These are phyloP conservation scores for Arachis hypogaea DNA, from an alignment of 306 rosid species.

Conservation along the genomic window DNA sequence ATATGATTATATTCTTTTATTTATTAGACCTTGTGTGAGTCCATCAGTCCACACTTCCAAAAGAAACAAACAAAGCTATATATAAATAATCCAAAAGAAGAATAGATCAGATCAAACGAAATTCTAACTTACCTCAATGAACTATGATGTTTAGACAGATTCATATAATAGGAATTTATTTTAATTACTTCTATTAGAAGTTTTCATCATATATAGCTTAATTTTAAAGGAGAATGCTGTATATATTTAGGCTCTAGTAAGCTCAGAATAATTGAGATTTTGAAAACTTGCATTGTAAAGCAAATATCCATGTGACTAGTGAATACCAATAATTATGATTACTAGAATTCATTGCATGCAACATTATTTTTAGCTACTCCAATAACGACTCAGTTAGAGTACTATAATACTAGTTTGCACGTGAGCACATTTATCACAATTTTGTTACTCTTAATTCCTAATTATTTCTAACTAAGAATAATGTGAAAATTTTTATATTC, in stretches of 20 bases:
- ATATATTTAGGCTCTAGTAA: no score
- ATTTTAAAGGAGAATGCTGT: no score
- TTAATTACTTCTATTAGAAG: background rate
- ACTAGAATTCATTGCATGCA: conserved; percentile 10
- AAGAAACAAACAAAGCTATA: conserved; percentile 3
- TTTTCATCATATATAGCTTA: background rate
- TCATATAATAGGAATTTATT: conserved; percentile 12
- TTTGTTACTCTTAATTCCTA: no score
- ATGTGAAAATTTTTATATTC: no score
- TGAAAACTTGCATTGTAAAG: no score
- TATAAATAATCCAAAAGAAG: conserved; percentile 14
- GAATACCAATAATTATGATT: background rate
- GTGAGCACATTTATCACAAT: background rate
- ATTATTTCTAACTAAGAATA: no score
- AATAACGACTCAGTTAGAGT: background rate
- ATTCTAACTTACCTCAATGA: conserved; percentile 21
- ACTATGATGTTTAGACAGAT: background rate
- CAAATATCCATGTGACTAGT: background rate
- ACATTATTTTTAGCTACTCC: background rate
- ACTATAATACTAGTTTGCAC: background rate
- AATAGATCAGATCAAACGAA: background rate
- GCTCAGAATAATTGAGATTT: no score
- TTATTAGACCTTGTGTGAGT: background rate
- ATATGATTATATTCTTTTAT: background rate
- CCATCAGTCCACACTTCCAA: background rate